Conservation (phyloP, 352 stramenopile genomes). For the Phytopythium montanum region DNA sequence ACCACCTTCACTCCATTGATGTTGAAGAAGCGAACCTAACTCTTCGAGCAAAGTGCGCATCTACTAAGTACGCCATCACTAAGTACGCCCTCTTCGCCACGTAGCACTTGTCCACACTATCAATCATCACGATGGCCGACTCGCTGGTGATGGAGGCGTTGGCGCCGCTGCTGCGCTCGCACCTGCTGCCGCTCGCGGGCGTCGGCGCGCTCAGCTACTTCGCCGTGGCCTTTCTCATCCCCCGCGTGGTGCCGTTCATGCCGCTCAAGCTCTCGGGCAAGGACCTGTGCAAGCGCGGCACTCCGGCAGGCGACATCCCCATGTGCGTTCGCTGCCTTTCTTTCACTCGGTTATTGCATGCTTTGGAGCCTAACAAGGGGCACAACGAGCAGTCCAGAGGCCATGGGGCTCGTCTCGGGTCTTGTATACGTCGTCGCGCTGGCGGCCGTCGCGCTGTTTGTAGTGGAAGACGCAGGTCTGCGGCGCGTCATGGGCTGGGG, state of each 20-base stretch:
- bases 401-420: constrained; percentile 84
- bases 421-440: constrained; percentile 79
- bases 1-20: too few relatives aligned
- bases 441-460: constrained; percentile 61
- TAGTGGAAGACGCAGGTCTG: constrained; percentile 63
- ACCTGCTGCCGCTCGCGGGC: constrained; percentile 41
- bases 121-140: background rate
- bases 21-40: too few relatives aligned
- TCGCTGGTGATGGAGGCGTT: constrained; percentile 9
- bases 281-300: constrained; percentile 92
- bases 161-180: constrained; percentile 32
- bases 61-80: too few relatives aligned
- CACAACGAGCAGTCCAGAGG: constrained; percentile 60
- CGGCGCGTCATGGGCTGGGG: constrained; percentile 81
- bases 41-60: too few relatives aligned
- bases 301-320: constrained; percentile 75
- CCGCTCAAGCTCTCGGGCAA: constrained; percentile 87
- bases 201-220: constrained; percentile 60
- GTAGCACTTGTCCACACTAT: too few relatives aligned
- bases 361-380: background rate
- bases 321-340: constrained; percentile 45
- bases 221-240: constrained; percentile 62
- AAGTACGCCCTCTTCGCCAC: too few relatives aligned
- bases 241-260: constrained; percentile 49
- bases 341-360: background rate